Evolutionary conservation across 2,329 filamentous ascomycete species (phyloP).

Genomic region (Cadophora malorum): DNA sequence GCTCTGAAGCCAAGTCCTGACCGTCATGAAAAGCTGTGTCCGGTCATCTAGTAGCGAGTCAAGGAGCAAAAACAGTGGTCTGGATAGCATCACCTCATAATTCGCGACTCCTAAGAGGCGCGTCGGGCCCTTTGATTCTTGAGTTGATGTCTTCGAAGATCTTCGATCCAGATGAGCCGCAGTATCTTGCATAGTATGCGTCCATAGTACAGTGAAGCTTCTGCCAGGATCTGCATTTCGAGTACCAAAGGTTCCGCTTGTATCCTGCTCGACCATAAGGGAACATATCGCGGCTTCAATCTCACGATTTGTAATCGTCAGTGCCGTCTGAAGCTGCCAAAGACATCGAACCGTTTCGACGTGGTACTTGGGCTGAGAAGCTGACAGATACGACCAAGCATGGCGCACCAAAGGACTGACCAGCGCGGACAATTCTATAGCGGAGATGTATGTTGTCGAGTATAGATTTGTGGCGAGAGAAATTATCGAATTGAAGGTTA

Average conservation of each 20-base stretch:
- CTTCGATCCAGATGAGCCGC: constrained; percentile 54
- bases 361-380: constrained; percentile 88
- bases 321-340: constrained; percentile 81
- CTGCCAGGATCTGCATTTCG: constrained; percentile 66
- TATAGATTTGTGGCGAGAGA: constrained; percentile 65
- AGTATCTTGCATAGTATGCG: constrained; percentile 72
- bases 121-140: constrained; percentile 45
- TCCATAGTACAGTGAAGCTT: constrained; percentile 80
- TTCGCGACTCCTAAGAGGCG: constrained; percentile 63
- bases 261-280: constrained; percentile 66
- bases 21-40: constrained; percentile 76
- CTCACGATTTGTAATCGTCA: constrained; percentile 71
- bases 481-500: constrained; percentile 63
- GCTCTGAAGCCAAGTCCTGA: constrained; percentile 80
- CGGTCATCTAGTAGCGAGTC: constrained; percentile 77
- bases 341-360: constrained; percentile 88
- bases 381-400: constrained; percentile 82
- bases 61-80: constrained; percentile 81
- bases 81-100: constrained; percentile 76
- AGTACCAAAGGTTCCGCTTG: constrained; percentile 54
- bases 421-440: constrained; percentile 63
- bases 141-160: constrained; percentile 53
- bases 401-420: constrained; percentile 72
- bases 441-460: constrained; percentile 57
- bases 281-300: constrained; percentile 80